A percentile compares a stretch with the other conserved stretches of the same genome.
phyloP scores from a whole-genome alignment of 169 alveolate genomes.

The Babesia ovata region DNA sequence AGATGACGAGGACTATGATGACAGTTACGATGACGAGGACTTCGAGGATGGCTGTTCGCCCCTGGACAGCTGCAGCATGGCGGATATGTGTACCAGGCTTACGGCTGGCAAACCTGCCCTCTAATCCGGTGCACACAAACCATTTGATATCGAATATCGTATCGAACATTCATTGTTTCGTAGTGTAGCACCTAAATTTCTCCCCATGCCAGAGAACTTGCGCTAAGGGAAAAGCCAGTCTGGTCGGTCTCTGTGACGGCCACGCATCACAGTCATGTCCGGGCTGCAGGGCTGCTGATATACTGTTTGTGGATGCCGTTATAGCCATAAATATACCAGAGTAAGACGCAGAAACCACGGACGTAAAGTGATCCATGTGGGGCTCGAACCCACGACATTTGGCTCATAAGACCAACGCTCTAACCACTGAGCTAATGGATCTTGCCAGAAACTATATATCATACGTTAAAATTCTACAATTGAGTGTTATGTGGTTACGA shows the following conservation, averaged over 20 bases:
- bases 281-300: no score
- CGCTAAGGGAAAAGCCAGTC: no score
- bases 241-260: no score
- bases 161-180: no score
- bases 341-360: not conserved
- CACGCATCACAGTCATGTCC: no score
- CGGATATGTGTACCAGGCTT: slow-evolving; percentile 2
- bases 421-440: slow-evolving; percentile 88
- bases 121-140: not conserved
- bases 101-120: not conserved
- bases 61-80: slow-evolving; percentile 6
- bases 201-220: no score
- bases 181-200: no score
- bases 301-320: no score
- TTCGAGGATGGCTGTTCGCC: slow-evolving; percentile 45
- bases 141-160: no score
- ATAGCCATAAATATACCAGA: no score
- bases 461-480: not conserved
- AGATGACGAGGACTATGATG: slow-evolving; percentile 21
- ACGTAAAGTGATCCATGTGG: slow-evolving; percentile 82
- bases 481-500: no score
- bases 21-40: slow-evolving; percentile 18
- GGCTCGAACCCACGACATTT: slow-evolving; percentile 88
- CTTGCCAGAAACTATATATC: slow-evolving; percentile 23
- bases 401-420: slow-evolving; percentile 89